These are phyloP conservation scores for Onygenales sp. DNA, from an alignment of 2,329 filamentous ascomycete genomes.

Conservation along the genomic window DNA sequence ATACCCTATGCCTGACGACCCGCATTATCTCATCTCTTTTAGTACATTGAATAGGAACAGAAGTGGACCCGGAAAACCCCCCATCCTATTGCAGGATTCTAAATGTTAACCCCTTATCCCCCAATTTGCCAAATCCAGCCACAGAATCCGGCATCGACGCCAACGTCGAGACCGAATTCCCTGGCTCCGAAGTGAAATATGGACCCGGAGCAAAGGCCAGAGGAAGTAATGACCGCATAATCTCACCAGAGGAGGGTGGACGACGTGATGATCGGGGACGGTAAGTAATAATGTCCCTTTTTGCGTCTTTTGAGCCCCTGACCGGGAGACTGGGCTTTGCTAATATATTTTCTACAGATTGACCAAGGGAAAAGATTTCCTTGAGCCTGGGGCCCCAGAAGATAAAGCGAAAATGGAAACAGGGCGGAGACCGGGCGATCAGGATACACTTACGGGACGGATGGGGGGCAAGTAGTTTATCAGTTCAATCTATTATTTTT, in stretches of 20 bases:
- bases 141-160: slow-evolving; percentile 34
- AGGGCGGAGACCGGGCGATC: slow-evolving; percentile 19
- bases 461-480: neutral
- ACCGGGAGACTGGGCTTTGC: slow-evolving; percentile 5
- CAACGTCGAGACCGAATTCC: slow-evolving; percentile 29
- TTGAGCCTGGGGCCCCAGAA: slow-evolving; percentile 26
- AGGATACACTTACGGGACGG: slow-evolving; percentile 15
- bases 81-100: too few species aligned
- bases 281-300: slow-evolving; percentile 15
- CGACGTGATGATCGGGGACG: slow-evolving; percentile 27
- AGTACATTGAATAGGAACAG: too few species aligned
- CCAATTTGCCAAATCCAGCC: slow-evolving; percentile 20
- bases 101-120: neutral
- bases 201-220: slow-evolving; percentile 25
- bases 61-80: too few species aligned
- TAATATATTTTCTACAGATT: slow-evolving; percentile 17
- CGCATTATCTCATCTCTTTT: too few species aligned
- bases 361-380: slow-evolving; percentile 27
- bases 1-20: too few species aligned
- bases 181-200: slow-evolving; percentile 26
- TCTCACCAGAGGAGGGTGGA: slow-evolving; percentile 34
- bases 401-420: slow-evolving; percentile 22
- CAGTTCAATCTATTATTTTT: neutral
- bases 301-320: neutral
- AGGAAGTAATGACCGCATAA: slow-evolving; percentile 29